Conservation (phyloP, 805 yeast species). For the Myxozyma neotropica region DNA sequence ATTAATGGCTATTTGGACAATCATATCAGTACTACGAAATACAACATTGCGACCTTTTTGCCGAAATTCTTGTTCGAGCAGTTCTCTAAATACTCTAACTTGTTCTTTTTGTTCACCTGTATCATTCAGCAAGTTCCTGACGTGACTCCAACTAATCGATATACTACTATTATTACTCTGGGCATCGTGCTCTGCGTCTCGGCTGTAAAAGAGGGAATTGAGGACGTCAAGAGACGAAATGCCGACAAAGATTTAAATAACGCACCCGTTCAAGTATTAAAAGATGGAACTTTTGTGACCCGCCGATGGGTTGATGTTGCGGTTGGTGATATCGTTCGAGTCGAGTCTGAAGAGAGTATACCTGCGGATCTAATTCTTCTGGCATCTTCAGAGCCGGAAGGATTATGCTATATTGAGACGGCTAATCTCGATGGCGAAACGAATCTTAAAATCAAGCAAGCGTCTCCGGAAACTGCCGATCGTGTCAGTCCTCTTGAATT, state of each 20-base stretch:
- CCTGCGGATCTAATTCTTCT: slow-evolving; percentile 90
- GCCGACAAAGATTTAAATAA: slow-evolving; percentile 90
- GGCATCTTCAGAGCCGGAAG: slow-evolving; percentile 97
- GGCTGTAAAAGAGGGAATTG: slow-evolving; percentile 87
- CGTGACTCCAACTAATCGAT: slow-evolving; percentile 94
- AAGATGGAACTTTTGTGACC: slow-evolving; percentile 62
- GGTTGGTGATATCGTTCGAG: slow-evolving; percentile 89
- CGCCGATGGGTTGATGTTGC: slow-evolving; percentile 83
- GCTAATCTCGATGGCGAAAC: slow-evolving; percentile 98
- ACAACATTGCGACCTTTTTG: slow-evolving; percentile 86
- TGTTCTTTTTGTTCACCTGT: slow-evolving; percentile 90
- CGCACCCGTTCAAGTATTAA: slow-evolving; percentile 70
- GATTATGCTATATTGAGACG: slow-evolving; percentile 94
- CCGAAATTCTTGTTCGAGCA: slow-evolving; percentile 97
- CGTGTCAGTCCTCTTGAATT: slow-evolving; percentile 67
- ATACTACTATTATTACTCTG: slow-evolving; percentile 91
- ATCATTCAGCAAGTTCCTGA: slow-evolving; percentile 95
- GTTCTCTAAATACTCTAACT: slow-evolving; percentile 93
- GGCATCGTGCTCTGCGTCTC: slow-evolving; percentile 83
- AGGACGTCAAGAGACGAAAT: slow-evolving; percentile 81
- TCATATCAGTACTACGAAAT: slow-evolving; percentile 92
- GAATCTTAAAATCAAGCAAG: slow-evolving; percentile 90
- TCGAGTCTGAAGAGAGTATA: slow-evolving; percentile 82
- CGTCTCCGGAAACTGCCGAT: slow-evolving; percentile 73
- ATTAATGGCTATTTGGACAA: slow-evolving; percentile 68